Evolutionary conservation across 352 stramenopile genomes (phyloP).

Genomic region (Pythium sp.): DNA sequence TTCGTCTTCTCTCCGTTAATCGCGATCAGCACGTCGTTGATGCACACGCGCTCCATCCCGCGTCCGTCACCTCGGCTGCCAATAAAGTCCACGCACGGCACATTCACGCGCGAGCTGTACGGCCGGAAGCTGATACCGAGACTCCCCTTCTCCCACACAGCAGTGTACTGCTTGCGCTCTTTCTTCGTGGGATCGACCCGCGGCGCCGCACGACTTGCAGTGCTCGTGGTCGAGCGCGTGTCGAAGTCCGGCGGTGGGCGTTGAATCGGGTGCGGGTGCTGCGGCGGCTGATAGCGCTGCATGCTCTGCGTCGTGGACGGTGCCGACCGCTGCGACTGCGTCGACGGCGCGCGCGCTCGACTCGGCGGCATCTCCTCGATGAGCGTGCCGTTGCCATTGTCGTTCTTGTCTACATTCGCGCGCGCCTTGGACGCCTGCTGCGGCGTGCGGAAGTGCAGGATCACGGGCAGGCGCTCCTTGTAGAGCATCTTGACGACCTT

Average conservation of each 20-base stretch:
- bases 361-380: conserved; percentile 5
- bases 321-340: background rate
- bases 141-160: conserved; percentile 65
- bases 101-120: conserved; percentile 64
- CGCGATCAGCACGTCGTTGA: conserved; percentile 80
- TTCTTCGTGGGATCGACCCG: conserved; percentile 13
- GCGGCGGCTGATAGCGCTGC: background rate
- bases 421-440: conserved; percentile 15
- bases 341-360: conserved; percentile 2
- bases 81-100: conserved; percentile 75
- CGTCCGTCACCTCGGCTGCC: conserved; percentile 49
- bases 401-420: conserved; percentile 18
- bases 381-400: conserved; percentile 12
- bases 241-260: conserved; percentile 16
- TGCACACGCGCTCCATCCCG: conserved; percentile 69
- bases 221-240: conserved; percentile 18
- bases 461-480: conserved; percentile 68
- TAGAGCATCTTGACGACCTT: conserved; percentile 79
- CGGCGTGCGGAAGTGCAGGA: conserved; percentile 73
- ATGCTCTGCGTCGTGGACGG: conserved; percentile 17
- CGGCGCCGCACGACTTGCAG: conserved; percentile 28
- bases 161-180: conserved; percentile 69
- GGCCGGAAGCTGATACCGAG: conserved; percentile 73
- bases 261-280: conserved; percentile 14
- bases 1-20: conserved; percentile 84